Evolutionary conservation across 495 filamentous ascomycete genomes (phyloP).

Genomic region (Hyaloscypha variabilis): DNA sequence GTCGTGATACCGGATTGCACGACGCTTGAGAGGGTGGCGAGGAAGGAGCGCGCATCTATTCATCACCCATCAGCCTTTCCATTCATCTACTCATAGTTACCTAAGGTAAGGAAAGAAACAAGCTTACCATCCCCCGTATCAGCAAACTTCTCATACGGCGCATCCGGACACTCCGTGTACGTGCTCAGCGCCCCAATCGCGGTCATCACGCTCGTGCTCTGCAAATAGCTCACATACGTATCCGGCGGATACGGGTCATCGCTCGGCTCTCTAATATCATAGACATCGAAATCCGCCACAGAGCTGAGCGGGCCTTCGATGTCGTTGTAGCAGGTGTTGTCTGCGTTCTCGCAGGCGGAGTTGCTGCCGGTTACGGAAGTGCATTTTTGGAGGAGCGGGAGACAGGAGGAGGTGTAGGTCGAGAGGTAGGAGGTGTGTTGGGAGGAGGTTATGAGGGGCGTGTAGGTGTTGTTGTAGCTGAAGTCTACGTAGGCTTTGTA

Average conservation of each 20-base stretch:
- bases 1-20: constrained; percentile 50
- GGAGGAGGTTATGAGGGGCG: constrained; percentile 46
- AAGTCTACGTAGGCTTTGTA: constrained; percentile 55
- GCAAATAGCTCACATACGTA: constrained; percentile 50
- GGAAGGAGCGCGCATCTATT: constrained; percentile 44
- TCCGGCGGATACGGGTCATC: constrained; percentile 50
- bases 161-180: constrained; percentile 49
- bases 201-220: constrained; percentile 40
- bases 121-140: constrained; percentile 49
- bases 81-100: no score
- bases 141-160: constrained; percentile 43
- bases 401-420: constrained; percentile 44
- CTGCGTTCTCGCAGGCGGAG: constrained; percentile 44
- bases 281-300: constrained; percentile 47
- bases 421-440: constrained; percentile 41
- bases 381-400: constrained; percentile 44
- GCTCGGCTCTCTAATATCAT: constrained; percentile 50
- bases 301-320: constrained; percentile 45
- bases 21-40: constrained; percentile 48
- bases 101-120: constrained; percentile 6
- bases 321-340: constrained; percentile 43
- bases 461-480: constrained; percentile 55
- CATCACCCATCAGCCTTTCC: no score
- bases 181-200: constrained; percentile 53
- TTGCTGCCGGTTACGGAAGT: constrained; percentile 34